These are phyloP conservation scores for Lotmaria passim DNA, from an alignment of 208 protist species.

Conservation along the genomic window DNA sequence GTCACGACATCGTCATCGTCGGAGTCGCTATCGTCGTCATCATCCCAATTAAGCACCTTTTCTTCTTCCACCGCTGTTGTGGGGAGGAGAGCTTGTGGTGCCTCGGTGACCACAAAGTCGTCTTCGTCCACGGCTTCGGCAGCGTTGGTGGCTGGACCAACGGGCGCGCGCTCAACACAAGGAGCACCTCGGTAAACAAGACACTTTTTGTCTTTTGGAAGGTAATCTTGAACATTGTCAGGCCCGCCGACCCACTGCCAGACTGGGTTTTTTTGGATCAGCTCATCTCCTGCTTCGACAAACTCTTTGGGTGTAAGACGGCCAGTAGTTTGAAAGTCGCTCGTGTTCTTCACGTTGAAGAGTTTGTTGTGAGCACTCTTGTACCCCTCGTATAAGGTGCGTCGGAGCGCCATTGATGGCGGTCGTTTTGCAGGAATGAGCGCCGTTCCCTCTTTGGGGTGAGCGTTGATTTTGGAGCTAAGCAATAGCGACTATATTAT, in stretches of 20 bases:
- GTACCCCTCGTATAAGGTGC: constrained; percentile 62
- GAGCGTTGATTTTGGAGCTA: neutral
- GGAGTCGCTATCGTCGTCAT: constrained; percentile 46
- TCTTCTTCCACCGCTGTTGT: constrained; percentile 31
- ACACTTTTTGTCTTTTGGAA: constrained; percentile 97
- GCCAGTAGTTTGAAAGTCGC: constrained; percentile 63
- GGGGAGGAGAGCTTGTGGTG: neutral
- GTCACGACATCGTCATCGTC: constrained; percentile 30
- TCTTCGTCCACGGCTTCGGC: constrained; percentile 39
- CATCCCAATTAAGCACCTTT: constrained; percentile 65
- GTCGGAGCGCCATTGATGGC: constrained; percentile 29
- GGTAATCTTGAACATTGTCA: constrained; percentile 78
- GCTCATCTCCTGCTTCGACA: constrained; percentile 95
- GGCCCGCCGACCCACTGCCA: constrained; percentile 94
- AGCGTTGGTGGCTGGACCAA: constrained; percentile 3
- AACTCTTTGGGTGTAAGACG: constrained; percentile 89
- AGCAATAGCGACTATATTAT: too few relatives aligned
- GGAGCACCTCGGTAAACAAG: constrained; percentile 86
- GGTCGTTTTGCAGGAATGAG: too few relatives aligned
- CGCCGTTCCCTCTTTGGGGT: neutral
- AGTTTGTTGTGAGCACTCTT: constrained; percentile 66
- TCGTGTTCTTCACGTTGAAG: constrained; percentile 49
- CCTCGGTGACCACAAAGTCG: constrained; percentile 59
- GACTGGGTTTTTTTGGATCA: constrained; percentile 95
- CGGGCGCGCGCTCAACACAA: constrained; percentile 52